A percentile compares a stretch with the other conserved stretches of the same genome.
These are phyloP conservation scores for Fusarium hostae DNA, from an alignment of 2,329 filamentous ascomycete genomes.

Conservation along the genomic window DNA sequence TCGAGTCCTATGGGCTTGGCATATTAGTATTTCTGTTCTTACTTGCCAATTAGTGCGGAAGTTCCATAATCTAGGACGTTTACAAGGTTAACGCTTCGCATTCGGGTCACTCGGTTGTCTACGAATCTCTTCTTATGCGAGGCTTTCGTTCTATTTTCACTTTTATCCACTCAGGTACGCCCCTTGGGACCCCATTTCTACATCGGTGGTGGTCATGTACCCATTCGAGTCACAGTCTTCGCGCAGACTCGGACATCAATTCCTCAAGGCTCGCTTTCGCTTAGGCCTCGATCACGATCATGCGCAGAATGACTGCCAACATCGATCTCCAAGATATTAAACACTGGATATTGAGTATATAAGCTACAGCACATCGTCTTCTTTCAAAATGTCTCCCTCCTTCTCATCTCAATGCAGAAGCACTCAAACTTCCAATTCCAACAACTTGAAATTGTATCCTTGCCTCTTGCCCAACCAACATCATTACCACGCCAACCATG, in stretches of 20 bases:
- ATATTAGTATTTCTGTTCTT: too few species aligned
- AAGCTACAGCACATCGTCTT: too few species aligned
- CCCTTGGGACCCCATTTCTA: too few species aligned
- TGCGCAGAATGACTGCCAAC: background rate
- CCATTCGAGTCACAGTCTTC: accelerated
- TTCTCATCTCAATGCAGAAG: background rate
- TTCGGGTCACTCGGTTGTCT: background rate
- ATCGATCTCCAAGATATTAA: background rate
- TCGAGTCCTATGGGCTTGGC: background rate
- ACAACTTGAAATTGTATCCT: accelerated
- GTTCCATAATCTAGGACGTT: too few species aligned
- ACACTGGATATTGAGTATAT: background rate
- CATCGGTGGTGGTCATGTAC: too few species aligned
- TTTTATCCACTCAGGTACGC: too few species aligned
- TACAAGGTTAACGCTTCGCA: background rate
- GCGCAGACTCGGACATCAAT: background rate
- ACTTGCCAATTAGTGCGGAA: too few species aligned
- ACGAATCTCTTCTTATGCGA: too few species aligned
- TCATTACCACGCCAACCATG: background rate
- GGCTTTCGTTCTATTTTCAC: too few species aligned
- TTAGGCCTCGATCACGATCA: accelerated
- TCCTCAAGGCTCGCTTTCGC: background rate
- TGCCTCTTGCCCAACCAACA: accelerated
- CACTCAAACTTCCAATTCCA: accelerated
- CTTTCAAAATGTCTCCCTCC: accelerated